Evolutionary conservation across 306 rosid species (phyloP), one percentile per base, ranked within the genome.

Genomic region (Trichosanthes truncata): DNA sequence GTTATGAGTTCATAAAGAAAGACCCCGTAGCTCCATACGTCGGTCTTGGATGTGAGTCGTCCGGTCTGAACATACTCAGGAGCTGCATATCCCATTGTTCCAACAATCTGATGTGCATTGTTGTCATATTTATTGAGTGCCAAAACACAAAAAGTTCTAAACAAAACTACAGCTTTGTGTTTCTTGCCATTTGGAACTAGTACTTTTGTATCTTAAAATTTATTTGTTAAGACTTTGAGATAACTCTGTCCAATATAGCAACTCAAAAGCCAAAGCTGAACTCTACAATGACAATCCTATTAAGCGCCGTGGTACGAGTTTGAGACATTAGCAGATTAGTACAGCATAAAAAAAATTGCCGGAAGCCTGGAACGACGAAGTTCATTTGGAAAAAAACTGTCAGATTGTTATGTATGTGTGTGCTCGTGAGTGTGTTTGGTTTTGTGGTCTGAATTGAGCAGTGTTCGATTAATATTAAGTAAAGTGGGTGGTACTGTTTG

Each of bases 71-170:
- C 41, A 85, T 93, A 95, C 78, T 95, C 99, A 3, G 99, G 99
- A 84, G 99, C 97, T 69, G 99, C 97, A 81, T 95, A 95, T 53
- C 99, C 99, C 91, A 89, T 88, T 21, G 99, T 95, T 89, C 99
- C 99, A 40, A 93, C 97, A 81, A 90, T 91, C 99, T 95, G 75
- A 51, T 35, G 67, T 4, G 36, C 45, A 59, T 78, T 29, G 78
- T 46, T 13, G 45, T 49, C 26, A 49, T 51, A 77, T 57, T 77
- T 21, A 38, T 36, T 49, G 80, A 56, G 67, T 77, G 15, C 25
- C 13, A 56, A 56, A 29, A 60, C 31, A 33, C 13, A 35, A 21
- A 14, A 35, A 53, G 20, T 38, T 38, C 49, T 77, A 59, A 18
- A 71, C 45, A 55, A 74, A 84, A 71, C 77, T 23, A 13, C 26